Conservation (phyloP, 2,329 filamentous ascomycete genomes). For the Tolypocladium ovalisporum region DNA sequence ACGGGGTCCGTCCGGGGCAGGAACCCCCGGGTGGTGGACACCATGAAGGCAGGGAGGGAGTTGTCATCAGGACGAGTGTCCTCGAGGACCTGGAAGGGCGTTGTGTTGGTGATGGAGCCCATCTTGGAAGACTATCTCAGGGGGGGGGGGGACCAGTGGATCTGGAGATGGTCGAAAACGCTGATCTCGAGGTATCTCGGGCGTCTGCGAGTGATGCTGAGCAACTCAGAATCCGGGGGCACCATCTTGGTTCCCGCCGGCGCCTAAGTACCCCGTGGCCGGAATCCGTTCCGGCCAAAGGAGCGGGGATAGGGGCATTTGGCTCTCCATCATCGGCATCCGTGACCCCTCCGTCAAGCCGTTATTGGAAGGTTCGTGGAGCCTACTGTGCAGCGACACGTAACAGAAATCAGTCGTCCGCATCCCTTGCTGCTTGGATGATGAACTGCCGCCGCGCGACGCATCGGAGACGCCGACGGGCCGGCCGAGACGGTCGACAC, state of each 20-base stretch:
- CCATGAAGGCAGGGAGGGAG: constrained; percentile 65
- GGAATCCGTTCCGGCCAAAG: constrained; percentile 35
- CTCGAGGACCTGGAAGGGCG: constrained; percentile 47
- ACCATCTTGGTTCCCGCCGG: constrained; percentile 14
- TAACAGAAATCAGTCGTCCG: constrained; percentile 11
- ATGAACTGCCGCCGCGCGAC: not conserved
- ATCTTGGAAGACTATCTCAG: constrained; percentile 14
- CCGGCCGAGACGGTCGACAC: not conserved
- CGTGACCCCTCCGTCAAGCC: constrained; percentile 6
- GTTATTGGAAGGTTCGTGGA: constrained; percentile 6
- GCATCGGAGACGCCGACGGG: not conserved
- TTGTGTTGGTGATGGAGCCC: constrained; percentile 25
- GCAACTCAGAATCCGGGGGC: not conserved
- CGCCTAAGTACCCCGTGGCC: constrained; percentile 38
- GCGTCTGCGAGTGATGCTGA: not conserved
- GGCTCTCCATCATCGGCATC: constrained; percentile 9
- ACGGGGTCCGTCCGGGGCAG: constrained; percentile 57
- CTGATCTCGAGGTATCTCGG: not conserved
- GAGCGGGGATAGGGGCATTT: constrained; percentile 15
- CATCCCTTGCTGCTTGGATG: not conserved
- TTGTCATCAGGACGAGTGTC: constrained; percentile 52
- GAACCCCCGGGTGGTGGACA: constrained; percentile 65
- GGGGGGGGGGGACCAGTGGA: not conserved
- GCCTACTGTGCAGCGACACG: constrained; percentile 9
- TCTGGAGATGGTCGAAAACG: not conserved